Base-by-base conservation (phyloP, 768 basidiomycete genomes). In the Amanita polypyramis region DNA sequence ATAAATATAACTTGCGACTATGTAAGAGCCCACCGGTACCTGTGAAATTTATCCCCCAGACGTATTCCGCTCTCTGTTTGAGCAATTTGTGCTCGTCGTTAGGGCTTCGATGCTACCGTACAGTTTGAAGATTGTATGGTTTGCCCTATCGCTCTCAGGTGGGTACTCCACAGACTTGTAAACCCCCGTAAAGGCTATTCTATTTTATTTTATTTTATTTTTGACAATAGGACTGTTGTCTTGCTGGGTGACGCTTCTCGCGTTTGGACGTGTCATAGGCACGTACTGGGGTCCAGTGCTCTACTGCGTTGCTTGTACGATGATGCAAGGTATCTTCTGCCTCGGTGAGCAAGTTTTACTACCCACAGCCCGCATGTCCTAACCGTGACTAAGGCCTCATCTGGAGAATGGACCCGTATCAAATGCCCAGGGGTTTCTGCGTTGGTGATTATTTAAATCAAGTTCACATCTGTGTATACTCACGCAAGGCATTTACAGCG, bases 401-500 rank as follows among this genome's bases (percentile, higher is more conserved):
- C 11, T 82, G 77, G 70, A 60, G 63, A 43, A 83, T 85, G 82
- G 66, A 79, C 53, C 78, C 82, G 0, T 65, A 63, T 42, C 56
- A 50, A 15, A 85, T 85, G 80, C 77, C 80, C 7, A 62, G 57
- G 30, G 53, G 57, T 23, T 83, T 85, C 53, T 84, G 82, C 55
- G 61, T 75, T 30, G 67, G 79, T 79, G 54, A 51, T 72, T 60
- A 43, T 38, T 2, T 33, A 50, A 36, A 8, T 15, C 27, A 27
- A 27, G n/a, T 7, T 46, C 21, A 14, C 33, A 1, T 17, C 20
- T 23, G 12, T 5, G 17, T 32, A 5, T 35, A 19, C 30, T 37
- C 32, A 25, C 27, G 15, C 11, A 33, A 39, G 11, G 20, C 23
- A 21, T 21, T 17, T 34, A 8, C 46, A 75, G 75, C 65, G 2